phyloP scores from a whole-genome alignment of 1,139 yeast species.

The Suhomyces bokatorum region DNA sequence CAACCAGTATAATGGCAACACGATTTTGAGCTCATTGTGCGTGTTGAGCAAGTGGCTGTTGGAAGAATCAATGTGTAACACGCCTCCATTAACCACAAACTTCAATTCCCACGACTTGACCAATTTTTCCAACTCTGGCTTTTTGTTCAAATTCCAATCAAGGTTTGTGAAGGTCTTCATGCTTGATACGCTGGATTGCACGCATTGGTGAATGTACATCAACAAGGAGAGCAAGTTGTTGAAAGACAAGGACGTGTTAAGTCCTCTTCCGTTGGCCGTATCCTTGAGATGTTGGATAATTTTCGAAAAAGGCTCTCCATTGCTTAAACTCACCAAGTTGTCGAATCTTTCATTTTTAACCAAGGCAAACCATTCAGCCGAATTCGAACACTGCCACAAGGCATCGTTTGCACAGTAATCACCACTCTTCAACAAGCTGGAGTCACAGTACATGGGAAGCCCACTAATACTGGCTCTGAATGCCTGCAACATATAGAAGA shows the following conservation, averaged over 20 bases:
- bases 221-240: constrained; percentile 64
- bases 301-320: constrained; percentile 54
- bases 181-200: constrained; percentile 49
- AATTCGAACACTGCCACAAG: constrained; percentile 64
- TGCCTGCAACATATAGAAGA: constrained; percentile 70
- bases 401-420: constrained; percentile 68
- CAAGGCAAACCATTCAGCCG: constrained; percentile 56
- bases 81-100: constrained; percentile 62
- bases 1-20: constrained; percentile 62
- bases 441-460: constrained; percentile 52
- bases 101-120: constrained; percentile 66
- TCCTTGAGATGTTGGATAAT: constrained; percentile 48
- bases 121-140: constrained; percentile 55
- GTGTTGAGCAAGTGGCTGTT: constrained; percentile 51
- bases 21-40: constrained; percentile 58
- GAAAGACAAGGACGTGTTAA: constrained; percentile 33
- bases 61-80: constrained; percentile 51
- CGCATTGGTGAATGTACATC: constrained; percentile 71
- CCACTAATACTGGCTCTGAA: constrained; percentile 70
- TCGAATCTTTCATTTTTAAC: constrained; percentile 25
- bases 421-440: constrained; percentile 71
- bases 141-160: constrained; percentile 61
- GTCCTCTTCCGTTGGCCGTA: neutral
- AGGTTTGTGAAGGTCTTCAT: constrained; percentile 31
- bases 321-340: constrained; percentile 52